phyloP scores from a whole-genome alignment of 2,329 filamentous ascomycete genomes.

The Cladophialophora exuberans region DNA sequence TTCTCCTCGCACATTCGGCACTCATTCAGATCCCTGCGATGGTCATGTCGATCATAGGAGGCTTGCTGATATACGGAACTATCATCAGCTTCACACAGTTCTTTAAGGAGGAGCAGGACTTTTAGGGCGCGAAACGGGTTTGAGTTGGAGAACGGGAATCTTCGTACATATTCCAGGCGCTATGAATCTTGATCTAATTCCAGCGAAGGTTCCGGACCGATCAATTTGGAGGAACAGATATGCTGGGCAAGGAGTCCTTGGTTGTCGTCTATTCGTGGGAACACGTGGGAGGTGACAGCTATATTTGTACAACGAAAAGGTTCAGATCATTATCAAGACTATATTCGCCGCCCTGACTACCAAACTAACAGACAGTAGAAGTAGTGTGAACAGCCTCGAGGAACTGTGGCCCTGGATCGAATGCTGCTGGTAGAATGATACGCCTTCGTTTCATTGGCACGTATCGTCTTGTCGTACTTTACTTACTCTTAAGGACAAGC shows the following conservation, averaged over 20 bases:
- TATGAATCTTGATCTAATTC: slow-evolving; percentile 9
- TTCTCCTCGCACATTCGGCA: slow-evolving; percentile 82
- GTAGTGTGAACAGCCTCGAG: no score
- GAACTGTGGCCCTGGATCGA: no score
- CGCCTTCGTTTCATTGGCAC: no score
- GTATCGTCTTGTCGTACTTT: no score
- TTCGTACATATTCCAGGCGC: slow-evolving; percentile 18
- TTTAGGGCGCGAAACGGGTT: slow-evolving; percentile 62
- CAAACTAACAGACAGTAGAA: no score
- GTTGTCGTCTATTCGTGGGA: no score
- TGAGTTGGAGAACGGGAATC: not conserved
- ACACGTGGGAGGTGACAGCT: no score
- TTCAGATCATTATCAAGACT: no score
- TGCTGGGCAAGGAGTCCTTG: not conserved
- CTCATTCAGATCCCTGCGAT: slow-evolving; percentile 84
- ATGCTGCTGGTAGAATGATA: no score
- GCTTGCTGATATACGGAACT: slow-evolving; percentile 93
- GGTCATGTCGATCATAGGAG: slow-evolving; percentile 92
- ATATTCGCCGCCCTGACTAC: no score
- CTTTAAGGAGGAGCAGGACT: slow-evolving; percentile 97
- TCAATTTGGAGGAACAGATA: slow-evolving; percentile 16
- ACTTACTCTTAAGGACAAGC: no score
- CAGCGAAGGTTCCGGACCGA: slow-evolving; percentile 1
- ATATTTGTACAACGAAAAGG: no score
- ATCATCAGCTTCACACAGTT: slow-evolving; percentile 99